Percentiles rank a stretch among this genome's conserved stretches.
Evolutionary conservation across 371 early-diverging fungal species (phyloP).

Genomic region (Mortierella sp.): DNA sequence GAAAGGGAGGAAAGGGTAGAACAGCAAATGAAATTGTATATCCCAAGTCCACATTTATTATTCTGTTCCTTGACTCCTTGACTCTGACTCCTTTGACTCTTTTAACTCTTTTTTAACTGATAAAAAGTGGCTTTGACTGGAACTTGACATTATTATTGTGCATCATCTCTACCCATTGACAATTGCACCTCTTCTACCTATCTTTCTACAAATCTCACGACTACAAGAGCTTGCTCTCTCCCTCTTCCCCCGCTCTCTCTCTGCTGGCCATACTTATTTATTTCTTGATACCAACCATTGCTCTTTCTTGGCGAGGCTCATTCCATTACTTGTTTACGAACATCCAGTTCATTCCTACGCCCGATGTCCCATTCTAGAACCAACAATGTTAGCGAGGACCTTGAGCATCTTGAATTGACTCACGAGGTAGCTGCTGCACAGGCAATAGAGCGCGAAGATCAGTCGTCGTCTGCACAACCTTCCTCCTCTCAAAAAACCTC

Average conservation of each 20-base stretch:
- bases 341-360: neutral
- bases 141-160: neutral
- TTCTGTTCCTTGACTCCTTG: too few relatives aligned
- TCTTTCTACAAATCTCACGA: neutral
- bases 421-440: constrained; percentile 29
- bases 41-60: too few relatives aligned
- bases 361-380: constrained; percentile 46
- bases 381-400: constrained; percentile 32
- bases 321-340: constrained; percentile 5
- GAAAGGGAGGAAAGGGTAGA: too few relatives aligned
- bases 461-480: constrained; percentile 8
- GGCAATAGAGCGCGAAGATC: constrained; percentile 16
- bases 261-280: neutral
- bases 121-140: neutral
- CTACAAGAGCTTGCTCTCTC: neutral
- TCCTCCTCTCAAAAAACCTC: constrained; percentile 26
- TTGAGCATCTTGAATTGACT: constrained; percentile 45
- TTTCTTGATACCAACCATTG: neutral
- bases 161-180: neutral
- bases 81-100: too few relatives aligned
- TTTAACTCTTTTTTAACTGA: too few relatives aligned
- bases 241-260: neutral
- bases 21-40: too few relatives aligned
- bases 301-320: neutral
- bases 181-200: neutral